These are phyloP conservation scores for Rhodofomes roseus DNA, from an alignment of 1,284 basidiomycete genomes.

Conservation along the genomic window DNA sequence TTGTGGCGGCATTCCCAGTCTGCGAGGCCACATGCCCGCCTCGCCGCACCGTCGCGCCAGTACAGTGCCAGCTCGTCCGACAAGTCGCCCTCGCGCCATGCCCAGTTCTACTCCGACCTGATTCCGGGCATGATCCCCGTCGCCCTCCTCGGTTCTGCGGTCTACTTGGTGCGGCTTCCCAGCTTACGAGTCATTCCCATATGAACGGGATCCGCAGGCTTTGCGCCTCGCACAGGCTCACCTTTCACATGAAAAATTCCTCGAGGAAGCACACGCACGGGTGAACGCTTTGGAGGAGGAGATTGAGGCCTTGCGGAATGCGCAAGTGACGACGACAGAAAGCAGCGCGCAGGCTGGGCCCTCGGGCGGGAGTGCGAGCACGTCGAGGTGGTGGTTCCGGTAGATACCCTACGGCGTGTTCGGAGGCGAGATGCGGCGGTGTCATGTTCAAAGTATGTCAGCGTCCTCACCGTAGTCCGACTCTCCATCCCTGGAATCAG, in stretches of 20 bases:
- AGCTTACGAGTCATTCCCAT: constrained; percentile 9
- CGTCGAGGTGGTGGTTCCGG: constrained; percentile 4
- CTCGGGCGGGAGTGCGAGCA: not conserved
- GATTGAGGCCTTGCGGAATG: constrained; percentile 38
- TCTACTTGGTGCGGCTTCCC: constrained; percentile 58
- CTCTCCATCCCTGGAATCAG: not conserved
- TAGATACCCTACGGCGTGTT: not conserved
- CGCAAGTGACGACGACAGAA: constrained; percentile 10
- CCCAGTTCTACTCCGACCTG: constrained; percentile 60
- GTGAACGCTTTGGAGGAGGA: constrained; percentile 58
- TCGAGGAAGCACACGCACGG: constrained; percentile 52
- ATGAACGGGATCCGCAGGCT: constrained; percentile 37
- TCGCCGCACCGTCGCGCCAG: not conserved
- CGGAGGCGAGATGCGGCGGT: not conserved
- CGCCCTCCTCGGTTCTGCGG: constrained; percentile 68
- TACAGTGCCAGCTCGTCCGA: constrained; percentile 8
- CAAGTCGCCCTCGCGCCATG: constrained; percentile 44
- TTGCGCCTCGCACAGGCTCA: constrained; percentile 58
- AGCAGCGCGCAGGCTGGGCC: not conserved
- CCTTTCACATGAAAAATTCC: constrained; percentile 66
- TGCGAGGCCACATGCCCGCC: not conserved
- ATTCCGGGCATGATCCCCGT: constrained; percentile 75
- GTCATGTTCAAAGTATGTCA: not conserved
- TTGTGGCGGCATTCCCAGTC: not conserved
- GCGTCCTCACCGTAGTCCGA: not conserved